A percentile compares a stretch with the other conserved stretches of the same genome.
Evolutionary conservation across 805 yeast genomes (phyloP).

Genomic region (Cyberlindnera xishuangbannaensis): DNA sequence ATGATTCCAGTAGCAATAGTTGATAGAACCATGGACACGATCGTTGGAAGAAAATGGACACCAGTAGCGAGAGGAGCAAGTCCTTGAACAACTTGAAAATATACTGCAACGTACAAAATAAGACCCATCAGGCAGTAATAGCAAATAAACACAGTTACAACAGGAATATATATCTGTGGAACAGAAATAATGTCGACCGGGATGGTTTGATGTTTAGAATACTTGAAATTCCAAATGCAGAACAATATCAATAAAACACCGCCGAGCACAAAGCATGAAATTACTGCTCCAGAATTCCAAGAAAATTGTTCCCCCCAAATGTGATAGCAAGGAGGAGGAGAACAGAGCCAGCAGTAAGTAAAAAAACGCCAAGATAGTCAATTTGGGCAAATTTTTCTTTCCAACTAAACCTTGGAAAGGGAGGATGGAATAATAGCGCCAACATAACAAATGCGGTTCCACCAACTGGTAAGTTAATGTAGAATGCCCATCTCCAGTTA

Average conservation of each 20-base stretch:
- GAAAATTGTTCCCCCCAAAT: conserved; percentile 48
- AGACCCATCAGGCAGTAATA: conserved; percentile 34
- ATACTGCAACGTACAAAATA: conserved; percentile 32
- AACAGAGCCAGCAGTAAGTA: conserved; percentile 38
- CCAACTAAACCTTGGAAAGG: conserved; percentile 34
- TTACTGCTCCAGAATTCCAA: conserved; percentile 51
- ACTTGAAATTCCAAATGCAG: conserved; percentile 9
- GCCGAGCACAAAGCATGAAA: conserved; percentile 37
- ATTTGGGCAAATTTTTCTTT: conserved; percentile 35
- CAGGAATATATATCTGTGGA: too few relatives aligned
- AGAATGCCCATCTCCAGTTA: conserved; percentile 69
- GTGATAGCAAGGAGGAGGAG: conserved; percentile 44
- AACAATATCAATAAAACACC: conserved; percentile 3
- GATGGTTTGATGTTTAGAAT: conserved; percentile 15
- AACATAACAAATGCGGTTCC: conserved; percentile 40
- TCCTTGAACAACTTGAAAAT: conserved; percentile 44
- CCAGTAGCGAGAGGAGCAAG: conserved; percentile 21
- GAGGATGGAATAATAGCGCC: conserved; percentile 40
- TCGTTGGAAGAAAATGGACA: conserved; percentile 18
- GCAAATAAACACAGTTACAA: conserved; percentile 32
- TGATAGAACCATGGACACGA: conserved; percentile 13
- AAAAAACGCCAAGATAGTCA: conserved; percentile 44
- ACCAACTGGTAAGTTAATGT: conserved; percentile 61
- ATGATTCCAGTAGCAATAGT: conserved; percentile 24
- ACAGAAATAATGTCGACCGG: too few relatives aligned